phyloP scores from a whole-genome alignment of 495 filamentous ascomycete genomes.

The Chaetomium tenue region DNA sequence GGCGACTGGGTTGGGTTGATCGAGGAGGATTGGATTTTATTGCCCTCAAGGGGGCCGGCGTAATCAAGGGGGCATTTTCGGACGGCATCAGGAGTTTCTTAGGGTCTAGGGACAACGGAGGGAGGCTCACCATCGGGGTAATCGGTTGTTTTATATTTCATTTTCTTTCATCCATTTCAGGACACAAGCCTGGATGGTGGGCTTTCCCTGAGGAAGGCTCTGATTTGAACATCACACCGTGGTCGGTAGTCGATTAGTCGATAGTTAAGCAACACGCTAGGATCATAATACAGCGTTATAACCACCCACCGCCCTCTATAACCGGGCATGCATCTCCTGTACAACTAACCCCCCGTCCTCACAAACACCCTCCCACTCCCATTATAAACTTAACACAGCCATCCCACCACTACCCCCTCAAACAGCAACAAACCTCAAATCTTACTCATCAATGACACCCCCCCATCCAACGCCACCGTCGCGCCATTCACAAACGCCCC shows the following conservation, averaged over 20 bases:
- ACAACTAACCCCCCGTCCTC: background rate
- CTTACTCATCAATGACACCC: conserved; percentile 42
- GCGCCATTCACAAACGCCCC: conserved; percentile 75
- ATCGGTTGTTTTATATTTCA: background rate
- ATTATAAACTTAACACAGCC: too few species aligned
- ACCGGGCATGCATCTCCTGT: background rate
- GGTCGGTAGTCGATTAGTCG: background rate
- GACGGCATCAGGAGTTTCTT: background rate
- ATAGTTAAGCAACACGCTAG: background rate
- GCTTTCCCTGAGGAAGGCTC: background rate
- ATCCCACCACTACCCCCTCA: too few species aligned
- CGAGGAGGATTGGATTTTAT: background rate
- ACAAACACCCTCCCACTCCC: too few species aligned
- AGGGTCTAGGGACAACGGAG: background rate
- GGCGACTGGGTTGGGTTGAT: background rate
- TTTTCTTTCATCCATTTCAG: background rate
- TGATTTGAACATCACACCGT: background rate
- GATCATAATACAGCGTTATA: conserved; percentile 15
- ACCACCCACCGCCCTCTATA: background rate
- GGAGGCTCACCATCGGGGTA: background rate
- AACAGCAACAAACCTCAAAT: conserved; percentile 23
- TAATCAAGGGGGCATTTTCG: background rate
- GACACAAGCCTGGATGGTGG: background rate
- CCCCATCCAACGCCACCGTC: conserved; percentile 72
- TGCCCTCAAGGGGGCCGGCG: background rate